phyloP scores from a whole-genome alignment of 306 rosid species.

The Cucurbita argyrosperma region DNA sequence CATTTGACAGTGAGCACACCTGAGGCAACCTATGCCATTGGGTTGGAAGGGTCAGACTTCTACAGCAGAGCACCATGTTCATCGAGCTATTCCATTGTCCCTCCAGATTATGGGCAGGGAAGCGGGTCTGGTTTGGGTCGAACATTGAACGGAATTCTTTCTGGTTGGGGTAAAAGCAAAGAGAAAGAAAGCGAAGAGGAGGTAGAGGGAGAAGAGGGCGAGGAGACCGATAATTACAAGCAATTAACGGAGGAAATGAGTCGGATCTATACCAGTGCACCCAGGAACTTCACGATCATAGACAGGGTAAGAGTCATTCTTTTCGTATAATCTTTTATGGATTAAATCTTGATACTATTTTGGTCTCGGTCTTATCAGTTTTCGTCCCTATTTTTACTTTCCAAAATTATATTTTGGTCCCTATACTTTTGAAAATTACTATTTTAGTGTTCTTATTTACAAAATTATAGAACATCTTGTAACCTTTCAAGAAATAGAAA shows the following conservation, averaged over 20 bases:
- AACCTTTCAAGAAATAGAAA: too few relatives aligned
- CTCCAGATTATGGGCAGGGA: conserved; percentile 26
- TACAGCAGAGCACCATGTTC: conserved; percentile 27
- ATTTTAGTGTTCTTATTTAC: too few relatives aligned
- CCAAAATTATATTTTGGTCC: too few relatives aligned
- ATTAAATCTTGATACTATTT: too few relatives aligned
- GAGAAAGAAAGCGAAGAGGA: conserved; percentile 24
- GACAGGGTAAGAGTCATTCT: conserved; percentile 44
- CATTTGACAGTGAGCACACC: conserved; percentile 82
- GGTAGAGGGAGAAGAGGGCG: conserved; percentile 12
- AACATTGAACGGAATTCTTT: conserved; percentile 18
- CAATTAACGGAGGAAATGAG: conserved; percentile 42
- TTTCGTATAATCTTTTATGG: too few relatives aligned
- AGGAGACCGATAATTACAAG: conserved; percentile 55
- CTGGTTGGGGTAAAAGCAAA: conserved; percentile 15
- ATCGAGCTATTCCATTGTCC: conserved; percentile 35
- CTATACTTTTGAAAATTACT: too few relatives aligned
- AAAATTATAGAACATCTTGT: too few relatives aligned
- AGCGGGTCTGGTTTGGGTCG: conserved; percentile 16
- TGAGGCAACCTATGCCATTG: conserved; percentile 74
- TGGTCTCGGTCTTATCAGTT: too few relatives aligned
- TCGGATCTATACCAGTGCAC: conserved; percentile 52
- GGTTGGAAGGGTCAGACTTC: conserved; percentile 58
- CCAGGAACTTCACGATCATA: conserved; percentile 50
- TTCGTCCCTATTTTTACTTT: too few relatives aligned